Evolutionary conservation across 495 filamentous ascomycete species (phyloP), one percentile per base, ranked within the genome.

Genomic region (Venustampulla echinocandica): DNA sequence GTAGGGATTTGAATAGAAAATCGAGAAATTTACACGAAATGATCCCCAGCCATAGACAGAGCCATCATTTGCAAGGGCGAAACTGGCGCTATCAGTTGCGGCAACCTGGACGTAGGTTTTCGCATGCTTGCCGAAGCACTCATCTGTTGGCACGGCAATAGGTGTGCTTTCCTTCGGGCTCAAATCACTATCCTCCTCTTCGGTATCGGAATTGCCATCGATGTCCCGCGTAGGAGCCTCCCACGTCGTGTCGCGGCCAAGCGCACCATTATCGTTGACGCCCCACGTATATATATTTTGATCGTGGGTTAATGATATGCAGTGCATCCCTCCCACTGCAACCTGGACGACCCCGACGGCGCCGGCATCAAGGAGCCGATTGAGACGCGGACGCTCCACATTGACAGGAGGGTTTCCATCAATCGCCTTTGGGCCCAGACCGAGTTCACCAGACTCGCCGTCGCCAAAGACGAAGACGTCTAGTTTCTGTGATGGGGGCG

Each of bases 1-100:
- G n/a, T 19, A 41, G 18, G 10, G 10, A 2, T 22, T 15, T 38
- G n/a, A 47, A 14, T 4, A 39, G 15, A 14, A 14, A 2, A 21
- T 17, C 35, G 1, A 48, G 2, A 39, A 37, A 55, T 68, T 55
- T 68, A 78, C 79, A 47, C 73, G 57, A 58, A 86, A 85, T 20
- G 79, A 79, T 40, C 82, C 82, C 82, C 82, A 86, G 14, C 81
- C 81, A 50, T 77, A 84, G 13, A 86, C 79, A 35, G 61, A 61
- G 10, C 82, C 82, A 24, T 74, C 71, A 19, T 72, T 67, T 2
- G 82, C 84, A 15, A 86, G 64, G 10, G 73, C 74, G 61, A 86
- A 80, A 1, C 73, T 75, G 34, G 76, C 71, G 39, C 74, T 80
- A 54, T 85, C 80, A 17, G 72, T 69, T 39, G 81, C 80, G 19